These are phyloP conservation scores for Ogataea corticis DNA, from an alignment of 805 yeast genomes.

Conservation along the genomic window DNA sequence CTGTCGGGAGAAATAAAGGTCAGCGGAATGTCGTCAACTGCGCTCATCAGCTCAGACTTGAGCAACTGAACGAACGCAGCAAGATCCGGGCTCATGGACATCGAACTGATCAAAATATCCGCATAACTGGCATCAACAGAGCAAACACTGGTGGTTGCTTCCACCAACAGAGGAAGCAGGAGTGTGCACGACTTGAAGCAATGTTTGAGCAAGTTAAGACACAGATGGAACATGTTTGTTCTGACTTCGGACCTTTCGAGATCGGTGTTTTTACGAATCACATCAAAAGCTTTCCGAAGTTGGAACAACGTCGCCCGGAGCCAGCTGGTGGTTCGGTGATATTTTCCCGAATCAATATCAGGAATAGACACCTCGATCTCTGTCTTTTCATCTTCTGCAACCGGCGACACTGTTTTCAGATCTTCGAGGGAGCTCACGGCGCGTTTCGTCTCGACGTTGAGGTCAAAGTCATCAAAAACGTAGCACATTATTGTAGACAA, in stretches of 20 bases:
- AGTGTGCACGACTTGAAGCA: conserved; percentile 38
- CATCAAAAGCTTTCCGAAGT: conserved; percentile 44
- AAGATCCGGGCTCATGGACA: conserved; percentile 16
- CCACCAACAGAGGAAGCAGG: conserved; percentile 39
- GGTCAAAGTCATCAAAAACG: conserved; percentile 45
- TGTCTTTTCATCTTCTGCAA: neutral
- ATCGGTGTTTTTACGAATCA: conserved; percentile 29
- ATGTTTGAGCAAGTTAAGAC: conserved; percentile 30
- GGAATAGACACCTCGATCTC: conserved; percentile 21
- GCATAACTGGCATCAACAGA: conserved; percentile 14
- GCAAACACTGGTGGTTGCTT: conserved; percentile 26
- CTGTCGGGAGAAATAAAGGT: conserved; percentile 30
- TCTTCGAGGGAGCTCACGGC: conserved; percentile 16
- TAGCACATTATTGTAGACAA: conserved; percentile 32
- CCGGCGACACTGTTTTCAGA: conserved; percentile 1
- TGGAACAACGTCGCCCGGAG: conserved; percentile 53
- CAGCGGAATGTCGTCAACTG: conserved; percentile 19
- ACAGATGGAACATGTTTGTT: conserved; percentile 32
- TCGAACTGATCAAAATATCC: conserved; percentile 13
- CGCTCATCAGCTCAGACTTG: conserved; percentile 13
- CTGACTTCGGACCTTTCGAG: conserved; percentile 36
- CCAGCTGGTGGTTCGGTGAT: conserved; percentile 52
- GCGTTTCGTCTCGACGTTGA: conserved; percentile 25
- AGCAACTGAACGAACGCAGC: conserved; percentile 8
- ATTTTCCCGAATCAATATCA: conserved; percentile 9